Evolutionary conservation across 108 stramenopile species (phyloP).

Genomic region (Skeletonema marinoi): DNA sequence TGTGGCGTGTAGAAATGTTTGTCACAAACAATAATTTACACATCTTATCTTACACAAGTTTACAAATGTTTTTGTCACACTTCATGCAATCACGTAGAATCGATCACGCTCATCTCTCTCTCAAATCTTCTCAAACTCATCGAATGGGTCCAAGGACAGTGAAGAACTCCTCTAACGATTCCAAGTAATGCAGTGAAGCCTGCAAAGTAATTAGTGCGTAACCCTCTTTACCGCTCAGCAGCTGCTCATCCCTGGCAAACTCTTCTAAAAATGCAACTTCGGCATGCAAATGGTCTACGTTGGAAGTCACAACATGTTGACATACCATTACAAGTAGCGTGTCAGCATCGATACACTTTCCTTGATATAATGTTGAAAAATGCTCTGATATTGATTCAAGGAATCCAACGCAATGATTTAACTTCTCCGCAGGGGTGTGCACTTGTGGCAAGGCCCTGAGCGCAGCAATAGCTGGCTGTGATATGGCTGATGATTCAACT

Average conservation of each 20-base stretch:
- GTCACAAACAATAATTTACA: no score
- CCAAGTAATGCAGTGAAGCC: constrained; percentile 84
- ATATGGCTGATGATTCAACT: constrained; percentile 21
- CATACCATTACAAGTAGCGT: constrained; percentile 81
- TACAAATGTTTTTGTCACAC: background rate
- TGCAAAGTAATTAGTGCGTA: constrained; percentile 86
- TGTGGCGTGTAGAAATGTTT: background rate
- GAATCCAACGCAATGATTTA: constrained; percentile 67
- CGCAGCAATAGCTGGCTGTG: constrained; percentile 59
- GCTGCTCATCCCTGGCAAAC: constrained; percentile 84
- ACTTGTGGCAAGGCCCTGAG: constrained; percentile 60
- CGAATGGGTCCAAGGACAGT: background rate
- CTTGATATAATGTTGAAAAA: constrained; percentile 44
- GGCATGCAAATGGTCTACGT: constrained; percentile 67
- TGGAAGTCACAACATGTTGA: constrained; percentile 75
- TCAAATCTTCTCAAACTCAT: background rate
- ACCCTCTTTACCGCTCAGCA: constrained; percentile 84
- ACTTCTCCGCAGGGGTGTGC: constrained; percentile 76
- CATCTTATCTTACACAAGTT: background rate
- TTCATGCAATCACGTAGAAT: background rate
- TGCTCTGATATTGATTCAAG: constrained; percentile 73
- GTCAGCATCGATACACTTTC: constrained; percentile 71
- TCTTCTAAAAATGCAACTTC: constrained; percentile 88
- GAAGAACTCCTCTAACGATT: constrained; percentile 59
- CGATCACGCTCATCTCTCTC: no score